phyloP scores from a whole-genome alignment of 495 filamentous ascomycete species.

The Pseudevernia furfuracea region DNA sequence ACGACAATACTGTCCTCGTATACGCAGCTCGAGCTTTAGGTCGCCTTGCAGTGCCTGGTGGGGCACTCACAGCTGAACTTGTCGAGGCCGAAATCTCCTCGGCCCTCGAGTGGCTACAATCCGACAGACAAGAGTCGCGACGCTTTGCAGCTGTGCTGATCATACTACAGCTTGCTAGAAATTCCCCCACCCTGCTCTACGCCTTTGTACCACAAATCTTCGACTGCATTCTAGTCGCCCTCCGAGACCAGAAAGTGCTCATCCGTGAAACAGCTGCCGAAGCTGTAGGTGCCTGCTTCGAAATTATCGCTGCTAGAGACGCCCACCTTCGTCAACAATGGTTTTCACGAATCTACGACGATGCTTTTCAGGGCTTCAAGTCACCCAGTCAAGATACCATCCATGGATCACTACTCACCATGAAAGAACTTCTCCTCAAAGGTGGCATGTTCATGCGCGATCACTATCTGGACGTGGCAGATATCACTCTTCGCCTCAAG shows the following conservation, averaged over 20 bases:
- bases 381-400: conserved; percentile 72
- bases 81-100: conserved; percentile 95
- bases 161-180: conserved; percentile 78
- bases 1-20: conserved; percentile 79
- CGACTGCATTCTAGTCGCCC: conserved; percentile 88
- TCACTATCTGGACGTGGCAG: conserved; percentile 77
- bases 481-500: conserved; percentile 81
- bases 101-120: conserved; percentile 89
- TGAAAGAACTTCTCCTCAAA: conserved; percentile 83
- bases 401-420: conserved; percentile 83
- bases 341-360: conserved; percentile 80
- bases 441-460: conserved; percentile 99
- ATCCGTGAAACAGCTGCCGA: conserved; percentile 89
- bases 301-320: conserved; percentile 87
- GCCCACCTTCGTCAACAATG: conserved; percentile 72
- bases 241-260: conserved; percentile 78
- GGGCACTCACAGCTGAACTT: conserved; percentile 88
- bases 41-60: conserved; percentile 81
- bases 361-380: conserved; percentile 70
- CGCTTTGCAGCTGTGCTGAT: conserved; percentile 87
- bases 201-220: conserved; percentile 83
- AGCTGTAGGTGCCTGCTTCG: conserved; percentile 84
- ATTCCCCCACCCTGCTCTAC: conserved; percentile 89
- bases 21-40: conserved; percentile 81
- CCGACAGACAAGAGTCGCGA: conserved; percentile 85